These are phyloP conservation scores for Plasmodium relictum DNA, from an alignment of 169 alveolate species.

Conservation along the genomic window DNA sequence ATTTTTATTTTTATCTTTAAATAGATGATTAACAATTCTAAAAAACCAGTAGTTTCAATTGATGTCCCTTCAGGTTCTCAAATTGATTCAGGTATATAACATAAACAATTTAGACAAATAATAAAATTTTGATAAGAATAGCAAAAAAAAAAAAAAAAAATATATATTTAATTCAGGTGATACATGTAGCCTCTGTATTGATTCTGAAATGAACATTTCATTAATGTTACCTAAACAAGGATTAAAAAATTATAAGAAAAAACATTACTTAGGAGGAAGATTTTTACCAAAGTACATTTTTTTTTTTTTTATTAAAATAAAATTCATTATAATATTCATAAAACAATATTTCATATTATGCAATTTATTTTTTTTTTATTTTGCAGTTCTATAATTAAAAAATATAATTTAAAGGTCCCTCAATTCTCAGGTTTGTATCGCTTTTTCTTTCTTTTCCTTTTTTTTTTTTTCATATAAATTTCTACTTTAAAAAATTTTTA, in stretches of 20 bases:
- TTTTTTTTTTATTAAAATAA: background rate
- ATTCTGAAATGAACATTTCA: conserved; percentile 67
- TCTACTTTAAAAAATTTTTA: no score
- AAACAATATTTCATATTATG: background rate
- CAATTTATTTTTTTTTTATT: conserved; percentile 3
- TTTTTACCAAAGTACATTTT: conserved; percentile 42
- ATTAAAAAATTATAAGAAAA: conserved; percentile 37
- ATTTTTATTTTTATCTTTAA: conserved; percentile 43
- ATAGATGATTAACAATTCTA: conserved; percentile 79
- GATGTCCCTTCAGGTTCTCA: conserved; percentile 95
- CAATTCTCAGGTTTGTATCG: conserved; percentile 35
- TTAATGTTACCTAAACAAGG: conserved; percentile 75
- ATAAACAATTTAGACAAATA: background rate
- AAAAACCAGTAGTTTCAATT: conserved; percentile 86
- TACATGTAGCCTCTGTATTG: conserved; percentile 21
- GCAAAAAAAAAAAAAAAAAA: background rate
- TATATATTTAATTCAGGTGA: conserved; percentile 20
- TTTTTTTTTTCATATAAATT: background rate
- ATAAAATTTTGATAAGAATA: background rate
- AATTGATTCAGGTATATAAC: conserved; percentile 87
- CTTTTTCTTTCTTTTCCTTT: background rate
- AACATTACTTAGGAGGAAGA: conserved; percentile 72
- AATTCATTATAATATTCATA: background rate
- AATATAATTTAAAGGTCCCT: conserved; percentile 63
- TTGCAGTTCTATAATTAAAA: conserved; percentile 63